These are phyloP conservation scores for Penicillium arizonense DNA, from an alignment of 495 filamentous ascomycete species.

Conservation along the genomic window DNA sequence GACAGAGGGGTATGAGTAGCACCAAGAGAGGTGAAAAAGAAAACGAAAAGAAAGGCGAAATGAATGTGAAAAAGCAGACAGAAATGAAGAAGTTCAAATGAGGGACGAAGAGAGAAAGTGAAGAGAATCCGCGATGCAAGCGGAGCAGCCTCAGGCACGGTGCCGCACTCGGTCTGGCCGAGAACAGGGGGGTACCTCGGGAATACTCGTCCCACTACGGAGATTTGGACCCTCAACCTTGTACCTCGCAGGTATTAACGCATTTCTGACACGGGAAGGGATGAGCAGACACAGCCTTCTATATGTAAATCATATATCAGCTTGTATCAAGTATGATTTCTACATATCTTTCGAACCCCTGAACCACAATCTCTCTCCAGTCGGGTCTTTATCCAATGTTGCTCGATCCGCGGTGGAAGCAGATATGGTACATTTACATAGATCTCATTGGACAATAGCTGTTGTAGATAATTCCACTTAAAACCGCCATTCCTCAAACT, in stretches of 20 bases:
- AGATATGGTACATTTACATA: neutral
- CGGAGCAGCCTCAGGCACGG: constrained; percentile 26
- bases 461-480: constrained; percentile 11
- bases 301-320: neutral
- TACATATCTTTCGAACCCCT: neutral
- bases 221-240: neutral
- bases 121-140: constrained; percentile 21
- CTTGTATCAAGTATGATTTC: neutral
- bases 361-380: constrained; percentile 11
- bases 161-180: constrained; percentile 23
- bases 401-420: constrained; percentile 16
- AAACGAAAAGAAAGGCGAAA: constrained; percentile 9
- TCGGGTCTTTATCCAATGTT: constrained; percentile 20
- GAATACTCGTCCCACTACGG: constrained; percentile 2
- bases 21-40: constrained; percentile 12
- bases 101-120: constrained; percentile 19
- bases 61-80: constrained; percentile 7
- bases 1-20: constrained; percentile 19
- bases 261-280: constrained; percentile 7
- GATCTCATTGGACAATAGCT: neutral
- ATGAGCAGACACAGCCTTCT: constrained; percentile 3
- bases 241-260: neutral
- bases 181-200: constrained; percentile 16
- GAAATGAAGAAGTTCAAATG: constrained; percentile 14
- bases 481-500: constrained; percentile 44